Percentiles rank a stretch among this genome's conserved stretches.
phyloP scores from a whole-genome alignment of 2,329 filamentous ascomycete genomes.

The Coccinonectria pachysandricola region DNA sequence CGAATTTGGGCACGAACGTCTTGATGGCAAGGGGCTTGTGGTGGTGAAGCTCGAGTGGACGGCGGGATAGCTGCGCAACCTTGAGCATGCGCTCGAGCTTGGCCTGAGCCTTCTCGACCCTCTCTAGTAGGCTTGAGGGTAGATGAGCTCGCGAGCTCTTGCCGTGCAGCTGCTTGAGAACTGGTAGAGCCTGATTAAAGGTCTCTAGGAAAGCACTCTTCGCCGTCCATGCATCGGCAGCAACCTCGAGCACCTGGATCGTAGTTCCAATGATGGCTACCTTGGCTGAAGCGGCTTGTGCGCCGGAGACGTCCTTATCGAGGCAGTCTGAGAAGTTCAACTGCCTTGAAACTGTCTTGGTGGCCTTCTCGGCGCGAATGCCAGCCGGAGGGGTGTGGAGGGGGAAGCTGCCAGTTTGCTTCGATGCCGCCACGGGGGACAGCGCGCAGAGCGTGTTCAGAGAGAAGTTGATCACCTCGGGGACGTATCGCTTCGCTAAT shows the following conservation, averaged over 20 bases:
- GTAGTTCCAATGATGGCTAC: slow-evolving; percentile 52
- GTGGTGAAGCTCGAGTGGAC: slow-evolving; percentile 78
- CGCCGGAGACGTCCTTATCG: slow-evolving; percentile 23
- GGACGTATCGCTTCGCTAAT: slow-evolving; percentile 77
- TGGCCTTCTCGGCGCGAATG: slow-evolving; percentile 38
- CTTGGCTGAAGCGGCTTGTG: slow-evolving; percentile 32
- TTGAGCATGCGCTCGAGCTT: slow-evolving; percentile 46
- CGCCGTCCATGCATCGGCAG: slow-evolving; percentile 62
- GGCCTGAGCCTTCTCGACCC: slow-evolving; percentile 30
- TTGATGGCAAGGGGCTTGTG: slow-evolving; percentile 85
- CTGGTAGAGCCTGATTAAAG: slow-evolving; percentile 52
- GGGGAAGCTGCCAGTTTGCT: slow-evolving; percentile 47
- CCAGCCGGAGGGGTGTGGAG: slow-evolving; percentile 44
- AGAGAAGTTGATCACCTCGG: slow-evolving; percentile 75
- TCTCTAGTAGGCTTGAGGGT: slow-evolving; percentile 31
- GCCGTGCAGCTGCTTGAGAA: slow-evolving; percentile 51
- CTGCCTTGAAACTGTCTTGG: slow-evolving; percentile 34
- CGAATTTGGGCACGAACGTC: slow-evolving; percentile 83
- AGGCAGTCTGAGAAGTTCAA: slow-evolving; percentile 51
- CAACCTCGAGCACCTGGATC: slow-evolving; percentile 53
- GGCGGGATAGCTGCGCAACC: slow-evolving; percentile 55
- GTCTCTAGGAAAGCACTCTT: slow-evolving; percentile 71
- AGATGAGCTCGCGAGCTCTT: slow-evolving; percentile 41
- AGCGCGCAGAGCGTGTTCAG: slow-evolving; percentile 63
- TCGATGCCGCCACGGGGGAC: slow-evolving; percentile 41